phyloP scores from a whole-genome alignment of 306 rosid species.

The Prinsepia uniflora region DNA sequence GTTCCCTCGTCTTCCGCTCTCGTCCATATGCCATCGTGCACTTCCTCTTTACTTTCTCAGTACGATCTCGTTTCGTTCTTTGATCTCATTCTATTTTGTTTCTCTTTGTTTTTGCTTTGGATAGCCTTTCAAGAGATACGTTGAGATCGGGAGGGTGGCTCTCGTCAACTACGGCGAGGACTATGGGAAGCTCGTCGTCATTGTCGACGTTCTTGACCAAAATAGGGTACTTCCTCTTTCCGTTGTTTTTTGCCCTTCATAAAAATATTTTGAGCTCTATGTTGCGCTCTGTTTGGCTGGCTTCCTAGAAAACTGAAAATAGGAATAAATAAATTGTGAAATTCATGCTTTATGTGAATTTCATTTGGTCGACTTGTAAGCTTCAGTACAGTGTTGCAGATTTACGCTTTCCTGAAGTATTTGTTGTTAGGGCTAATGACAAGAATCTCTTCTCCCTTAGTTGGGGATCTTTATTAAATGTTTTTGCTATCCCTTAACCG shows the following conservation, averaged over 20 bases:
- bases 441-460: too few relatives aligned
- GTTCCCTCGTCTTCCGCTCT: background rate
- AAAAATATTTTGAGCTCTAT: too few relatives aligned
- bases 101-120: background rate
- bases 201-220: constrained; percentile 91
- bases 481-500: too few relatives aligned
- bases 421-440: too few relatives aligned
- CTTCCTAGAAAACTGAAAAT: too few relatives aligned
- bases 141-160: constrained; percentile 93
- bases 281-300: too few relatives aligned
- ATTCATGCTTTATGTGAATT: too few relatives aligned
- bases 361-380: too few relatives aligned
- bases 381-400: too few relatives aligned
- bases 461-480: too few relatives aligned
- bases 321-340: too few relatives aligned
- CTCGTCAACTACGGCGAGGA: constrained; percentile 90
- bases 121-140: constrained; percentile 89
- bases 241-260: background rate
- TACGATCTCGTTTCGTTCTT: background rate
- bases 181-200: constrained; percentile 86
- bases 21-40: background rate
- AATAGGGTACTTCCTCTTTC: constrained; percentile 42
- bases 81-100: background rate
- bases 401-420: too few relatives aligned
- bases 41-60: background rate